Percentiles rank a stretch among this genome's conserved stretches.
These are phyloP conservation scores for Lentinula boryana DNA, from an alignment of 768 basidiomycete genomes.

Conservation along the genomic window DNA sequence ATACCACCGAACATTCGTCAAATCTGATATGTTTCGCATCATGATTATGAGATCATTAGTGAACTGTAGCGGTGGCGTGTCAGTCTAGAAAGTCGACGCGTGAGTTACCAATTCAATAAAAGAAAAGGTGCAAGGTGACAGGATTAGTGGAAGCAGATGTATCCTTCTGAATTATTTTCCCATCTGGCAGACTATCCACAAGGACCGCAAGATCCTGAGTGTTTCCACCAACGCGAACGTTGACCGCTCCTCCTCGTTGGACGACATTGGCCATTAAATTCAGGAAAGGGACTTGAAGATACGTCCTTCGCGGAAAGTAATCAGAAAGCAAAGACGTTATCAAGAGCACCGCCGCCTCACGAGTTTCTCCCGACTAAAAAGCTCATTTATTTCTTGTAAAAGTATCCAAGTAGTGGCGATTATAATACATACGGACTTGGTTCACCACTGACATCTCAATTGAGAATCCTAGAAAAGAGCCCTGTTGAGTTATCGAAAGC, in stretches of 20 bases:
- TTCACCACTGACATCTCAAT: constrained; percentile 71
- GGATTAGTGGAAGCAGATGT: constrained; percentile 27
- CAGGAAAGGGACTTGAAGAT: constrained; percentile 60
- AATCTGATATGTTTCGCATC: constrained; percentile 53
- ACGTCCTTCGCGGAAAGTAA: constrained; percentile 27
- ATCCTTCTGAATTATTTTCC: constrained; percentile 46
- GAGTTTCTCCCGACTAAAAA: too few species aligned
- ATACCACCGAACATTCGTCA: constrained; percentile 58
- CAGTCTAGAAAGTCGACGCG: too few species aligned
- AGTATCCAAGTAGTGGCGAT: constrained; percentile 7
- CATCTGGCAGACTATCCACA: constrained; percentile 43
- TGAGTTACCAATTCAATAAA: too few species aligned
- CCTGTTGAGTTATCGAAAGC: constrained; percentile 38
- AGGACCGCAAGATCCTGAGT: constrained; percentile 63
- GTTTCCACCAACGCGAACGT: constrained; percentile 75
- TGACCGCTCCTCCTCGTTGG: constrained; percentile 52
- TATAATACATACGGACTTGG: constrained; percentile 46
- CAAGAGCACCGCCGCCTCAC: too few species aligned
- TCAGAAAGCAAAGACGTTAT: too few species aligned
- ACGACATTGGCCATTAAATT: constrained; percentile 68
- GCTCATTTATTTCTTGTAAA: too few species aligned
- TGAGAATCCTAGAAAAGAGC: constrained; percentile 68
- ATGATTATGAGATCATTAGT: constrained; percentile 64
- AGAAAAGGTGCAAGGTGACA: constrained; percentile 20
- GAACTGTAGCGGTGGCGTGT: constrained; percentile 32